A percentile compares a stretch with the other conserved stretches of the same genome.
phyloP scores from a whole-genome alignment of 305 asterid genomes.

The Salvia sclarea region DNA sequence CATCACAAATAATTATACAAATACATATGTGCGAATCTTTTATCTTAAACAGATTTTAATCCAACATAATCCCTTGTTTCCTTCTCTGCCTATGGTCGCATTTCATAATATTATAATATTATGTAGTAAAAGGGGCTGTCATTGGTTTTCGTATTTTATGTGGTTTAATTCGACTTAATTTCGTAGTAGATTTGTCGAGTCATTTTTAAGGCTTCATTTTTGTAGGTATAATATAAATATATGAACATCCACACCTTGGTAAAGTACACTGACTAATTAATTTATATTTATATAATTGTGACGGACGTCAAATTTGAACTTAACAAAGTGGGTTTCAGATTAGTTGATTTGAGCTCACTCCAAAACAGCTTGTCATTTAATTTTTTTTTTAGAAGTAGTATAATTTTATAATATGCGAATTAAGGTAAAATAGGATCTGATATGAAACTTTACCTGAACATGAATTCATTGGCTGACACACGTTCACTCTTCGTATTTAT shows the following conservation, averaged over 20 bases:
- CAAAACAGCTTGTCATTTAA: too few species aligned
- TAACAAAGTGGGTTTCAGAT: background rate
- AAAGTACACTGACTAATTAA: background rate
- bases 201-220: background rate
- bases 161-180: background rate
- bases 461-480: too few species aligned
- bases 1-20: background rate
- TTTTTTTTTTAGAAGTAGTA: too few species aligned
- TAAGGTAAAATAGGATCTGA: too few species aligned
- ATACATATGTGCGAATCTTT: slow-evolving; percentile 4
- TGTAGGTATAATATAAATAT: background rate
- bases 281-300: background rate
- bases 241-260: background rate
- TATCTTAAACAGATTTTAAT: slow-evolving; percentile 34
- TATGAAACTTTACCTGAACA: too few species aligned
- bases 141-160: background rate
- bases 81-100: slow-evolving; percentile 22
- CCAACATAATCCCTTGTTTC: slow-evolving; percentile 49
- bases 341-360: too few species aligned
- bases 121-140: background rate
- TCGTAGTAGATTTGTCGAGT: slow-evolving; percentile 1
- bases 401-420: too few species aligned
- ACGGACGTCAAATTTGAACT: background rate
- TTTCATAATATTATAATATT: background rate
- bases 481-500: too few species aligned